These are phyloP conservation scores for Mucor saturninus DNA, from an alignment of 371 early-diverging fungal genomes.

Conservation along the genomic window DNA sequence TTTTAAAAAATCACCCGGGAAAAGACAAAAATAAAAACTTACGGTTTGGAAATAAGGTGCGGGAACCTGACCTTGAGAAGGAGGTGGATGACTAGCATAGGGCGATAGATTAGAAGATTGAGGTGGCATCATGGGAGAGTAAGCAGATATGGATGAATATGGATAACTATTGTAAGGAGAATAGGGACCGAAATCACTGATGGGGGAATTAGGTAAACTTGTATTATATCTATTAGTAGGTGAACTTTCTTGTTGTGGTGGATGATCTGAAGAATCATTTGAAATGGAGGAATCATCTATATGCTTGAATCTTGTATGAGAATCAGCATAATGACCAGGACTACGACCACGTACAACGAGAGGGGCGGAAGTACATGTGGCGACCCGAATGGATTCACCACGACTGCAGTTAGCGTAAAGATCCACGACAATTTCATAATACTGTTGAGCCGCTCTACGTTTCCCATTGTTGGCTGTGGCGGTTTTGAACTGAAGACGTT, in stretches of 20 bases:
- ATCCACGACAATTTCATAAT: conserved; percentile 70
- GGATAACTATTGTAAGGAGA: conserved; percentile 30
- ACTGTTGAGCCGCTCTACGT: conserved; percentile 84
- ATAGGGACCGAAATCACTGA: conserved; percentile 37
- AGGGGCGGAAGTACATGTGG: conserved; percentile 67
- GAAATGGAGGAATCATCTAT: conserved; percentile 25
- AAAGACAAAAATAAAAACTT: background rate
- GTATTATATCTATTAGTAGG: conserved; percentile 20
- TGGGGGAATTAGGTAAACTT: conserved; percentile 35
- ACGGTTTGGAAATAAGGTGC: conserved; percentile 18
- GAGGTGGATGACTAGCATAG: background rate
- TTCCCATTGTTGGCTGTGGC: conserved; percentile 91
- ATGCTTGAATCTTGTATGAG: conserved; percentile 40
- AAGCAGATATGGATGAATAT: conserved; percentile 21
- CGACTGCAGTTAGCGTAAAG: conserved; percentile 62
- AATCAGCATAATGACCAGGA: conserved; percentile 84
- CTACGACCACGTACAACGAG: conserved; percentile 88
- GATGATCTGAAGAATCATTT: conserved; percentile 9
- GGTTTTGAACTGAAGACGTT: conserved; percentile 91
- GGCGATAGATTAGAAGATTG: background rate
- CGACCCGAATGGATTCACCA: conserved; percentile 56
- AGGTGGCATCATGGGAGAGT: conserved; percentile 11
- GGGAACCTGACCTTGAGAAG: conserved; percentile 3
- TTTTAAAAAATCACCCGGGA: too few relatives aligned
- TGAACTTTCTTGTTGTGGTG: conserved; percentile 9